Percentiles rank a stretch among this genome's conserved stretches.
Evolutionary conservation across 176 grass and related monocot genomes (phyloP).

Genomic region (Oryza punctata): DNA sequence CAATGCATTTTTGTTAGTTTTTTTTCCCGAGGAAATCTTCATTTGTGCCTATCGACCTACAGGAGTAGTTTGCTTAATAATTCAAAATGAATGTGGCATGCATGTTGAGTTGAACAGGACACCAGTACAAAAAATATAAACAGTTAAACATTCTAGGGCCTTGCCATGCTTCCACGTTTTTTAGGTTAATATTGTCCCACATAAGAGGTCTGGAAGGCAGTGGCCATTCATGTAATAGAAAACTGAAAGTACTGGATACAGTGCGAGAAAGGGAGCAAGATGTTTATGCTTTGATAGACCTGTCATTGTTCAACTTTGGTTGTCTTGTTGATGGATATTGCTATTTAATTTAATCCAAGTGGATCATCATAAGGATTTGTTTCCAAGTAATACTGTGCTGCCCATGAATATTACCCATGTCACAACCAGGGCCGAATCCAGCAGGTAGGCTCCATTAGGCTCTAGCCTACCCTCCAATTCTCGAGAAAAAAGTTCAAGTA

Average conservation of each 20-base stretch:
- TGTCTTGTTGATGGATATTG: background rate
- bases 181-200: constrained; percentile 3
- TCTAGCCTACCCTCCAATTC: too few relatives aligned
- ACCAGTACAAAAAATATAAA: background rate
- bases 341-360: background rate
- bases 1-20: background rate
- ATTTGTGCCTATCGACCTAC: background rate
- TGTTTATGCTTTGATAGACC: background rate
- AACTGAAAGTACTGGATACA: background rate
- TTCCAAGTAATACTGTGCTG: background rate
- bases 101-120: constrained; percentile 2
- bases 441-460: too few relatives aligned
- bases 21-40: background rate
- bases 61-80: background rate
- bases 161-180: background rate
- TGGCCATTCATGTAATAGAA: constrained; percentile 1
- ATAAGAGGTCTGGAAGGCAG: background rate
- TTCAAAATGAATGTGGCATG: background rate
- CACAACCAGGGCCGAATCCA: too few relatives aligned
- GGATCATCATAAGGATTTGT: background rate
- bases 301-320: background rate
- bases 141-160: background rate
- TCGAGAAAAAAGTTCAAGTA: too few relatives aligned
- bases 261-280: background rate
- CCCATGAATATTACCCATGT: background rate